Base-by-base conservation (phyloP, 2,329 filamentous ascomycete species). In the Cordyceps tenuipes region DNA sequence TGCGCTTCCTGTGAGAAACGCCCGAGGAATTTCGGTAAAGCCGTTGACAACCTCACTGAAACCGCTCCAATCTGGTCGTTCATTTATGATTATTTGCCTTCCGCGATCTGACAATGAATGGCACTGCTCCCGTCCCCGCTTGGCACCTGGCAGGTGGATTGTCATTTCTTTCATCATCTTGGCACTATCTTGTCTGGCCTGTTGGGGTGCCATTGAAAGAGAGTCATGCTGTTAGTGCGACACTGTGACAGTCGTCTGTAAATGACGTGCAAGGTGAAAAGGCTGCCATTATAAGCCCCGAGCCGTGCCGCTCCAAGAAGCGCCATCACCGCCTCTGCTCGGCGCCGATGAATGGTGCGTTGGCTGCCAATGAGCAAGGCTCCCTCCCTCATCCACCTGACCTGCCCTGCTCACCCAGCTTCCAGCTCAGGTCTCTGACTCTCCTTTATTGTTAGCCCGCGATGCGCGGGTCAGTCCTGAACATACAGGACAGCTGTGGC, bases 1-100 rank as follows among this genome's bases (percentile, higher is more conserved):
- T 23, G 12, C 19, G n/a, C n/a, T 36, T 15, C 21, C 39, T 39
- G 23, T n/a, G 36, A 44, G 48, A 19, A 19, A 19, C 26, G 41
- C 29, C 57, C 57, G 57, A 60, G 39, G 57, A 60, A 54, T 49
- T 60, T 60, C 57, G 57, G 57, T 26, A 15, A 7, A 52, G 48
- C 36, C 46, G 57, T 52, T 47, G 19, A 29, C 36, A 12, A 26
- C 48, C n/a, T 21, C 48, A 52, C 15, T 43, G 19, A 19, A 48
- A 39, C 52, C 26, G 26, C 36, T 59, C 23, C 31, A 36, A 12
- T 12, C 10, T 36, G 12, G 21, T 31, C 39, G 21, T 43, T 58
- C 15, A 50, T 26, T 49, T 51, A n/a, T n/a, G n/a, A n/a, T n/a
- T n/a, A 23, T 4, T 23, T 2, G 31, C 44, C 31, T n/a, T 59